Evolutionary conservation across 257 asterid genomes (phyloP), one percentile per base, ranked within the genome.

Genomic region (Solanum etuberosum): DNA sequence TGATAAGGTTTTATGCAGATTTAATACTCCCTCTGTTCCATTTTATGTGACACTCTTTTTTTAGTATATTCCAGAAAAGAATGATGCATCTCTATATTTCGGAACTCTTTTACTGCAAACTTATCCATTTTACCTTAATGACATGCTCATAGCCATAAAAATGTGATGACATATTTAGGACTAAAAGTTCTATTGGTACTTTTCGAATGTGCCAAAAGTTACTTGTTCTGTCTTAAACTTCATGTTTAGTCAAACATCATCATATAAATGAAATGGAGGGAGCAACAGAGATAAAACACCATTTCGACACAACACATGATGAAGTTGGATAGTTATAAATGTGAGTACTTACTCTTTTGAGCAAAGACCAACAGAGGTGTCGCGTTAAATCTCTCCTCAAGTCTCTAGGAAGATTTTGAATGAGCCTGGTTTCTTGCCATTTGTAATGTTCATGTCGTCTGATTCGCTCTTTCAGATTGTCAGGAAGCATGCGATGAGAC

Each of bases 361-460:
- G 57, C 3, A 76, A 38, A 38, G 74, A 10, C 77, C 77, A 84
- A 68, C 57, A 84, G 37, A 84, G 86, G n/a, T 84, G 86, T 16
- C 77, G 86, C 31, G 61, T 84, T 84, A 84, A 15, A 18, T 84
- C 86, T 68, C 86, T n/a, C 76, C 77, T 84, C 57, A 84, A 54
- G 37, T 84, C 86, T 54, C 73, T 84, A 14, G 86, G 86, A 84
- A 84, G 86, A 32, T 74, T 38, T 38, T 38, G 54, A 38, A 74
- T 38, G 4, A 76, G 57, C 20, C 12, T 38, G 5, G 83, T 76
- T 76, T 76, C 83, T 76, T 76, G 83, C 83, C 83, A 76, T 38
- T 76, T 76, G 5, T 76, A 76, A 0, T 76, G 57, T 76, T 76
- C 34, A 38, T 76, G 57, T 76, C 34, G 0, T 23, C 57, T 76